phyloP scores from a whole-genome alignment of 1,284 basidiomycete genomes.

The Phellopilus nigrolimitatus region DNA sequence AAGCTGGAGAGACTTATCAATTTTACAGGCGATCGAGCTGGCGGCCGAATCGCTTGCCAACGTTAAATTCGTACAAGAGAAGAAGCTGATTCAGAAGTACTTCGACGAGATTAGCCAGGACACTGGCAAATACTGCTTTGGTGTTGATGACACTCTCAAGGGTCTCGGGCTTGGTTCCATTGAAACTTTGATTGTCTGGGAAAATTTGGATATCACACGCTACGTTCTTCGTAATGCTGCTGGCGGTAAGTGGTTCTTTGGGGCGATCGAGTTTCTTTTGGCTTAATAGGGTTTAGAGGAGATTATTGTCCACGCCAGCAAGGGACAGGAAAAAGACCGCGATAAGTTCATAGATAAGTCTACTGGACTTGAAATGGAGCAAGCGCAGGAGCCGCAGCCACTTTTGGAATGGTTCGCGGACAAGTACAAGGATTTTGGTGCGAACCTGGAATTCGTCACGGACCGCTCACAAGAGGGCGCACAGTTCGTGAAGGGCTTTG shows the following conservation, averaged over 20 bases:
- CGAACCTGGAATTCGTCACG: slow-evolving; percentile 87
- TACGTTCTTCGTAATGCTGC: slow-evolving; percentile 87
- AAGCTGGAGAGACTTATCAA: not conserved
- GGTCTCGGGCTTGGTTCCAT: slow-evolving; percentile 95
- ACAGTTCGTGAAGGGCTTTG: slow-evolving; percentile 98
- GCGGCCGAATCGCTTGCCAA: slow-evolving; percentile 94
- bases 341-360: slow-evolving; percentile 95
- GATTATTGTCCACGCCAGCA: slow-evolving; percentile 72
- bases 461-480: slow-evolving; percentile 95
- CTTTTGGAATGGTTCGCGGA: slow-evolving; percentile 98
- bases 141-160: slow-evolving; percentile 95
- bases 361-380: slow-evolving; percentile 95
- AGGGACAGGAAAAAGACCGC: slow-evolving; percentile 84
- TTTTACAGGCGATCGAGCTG: slow-evolving; percentile 85
- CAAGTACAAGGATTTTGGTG: slow-evolving; percentile 97
- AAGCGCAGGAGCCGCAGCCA: slow-evolving; percentile 70
- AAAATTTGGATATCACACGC: slow-evolving; percentile 88
- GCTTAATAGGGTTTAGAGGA: slow-evolving; percentile 58
- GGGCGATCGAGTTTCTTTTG: slow-evolving; percentile 5
- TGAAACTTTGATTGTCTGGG: slow-evolving; percentile 98
- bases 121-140: slow-evolving; percentile 97
- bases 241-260: slow-evolving; percentile 51
- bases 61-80: slow-evolving; percentile 99
- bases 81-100: slow-evolving; percentile 95
- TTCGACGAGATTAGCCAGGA: slow-evolving; percentile 99